Evolutionary conservation across 2,329 filamentous ascomycete species (phyloP), one percentile per base, ranked within the genome.

Genomic region (Paraphaeosphaeria minitans): DNA sequence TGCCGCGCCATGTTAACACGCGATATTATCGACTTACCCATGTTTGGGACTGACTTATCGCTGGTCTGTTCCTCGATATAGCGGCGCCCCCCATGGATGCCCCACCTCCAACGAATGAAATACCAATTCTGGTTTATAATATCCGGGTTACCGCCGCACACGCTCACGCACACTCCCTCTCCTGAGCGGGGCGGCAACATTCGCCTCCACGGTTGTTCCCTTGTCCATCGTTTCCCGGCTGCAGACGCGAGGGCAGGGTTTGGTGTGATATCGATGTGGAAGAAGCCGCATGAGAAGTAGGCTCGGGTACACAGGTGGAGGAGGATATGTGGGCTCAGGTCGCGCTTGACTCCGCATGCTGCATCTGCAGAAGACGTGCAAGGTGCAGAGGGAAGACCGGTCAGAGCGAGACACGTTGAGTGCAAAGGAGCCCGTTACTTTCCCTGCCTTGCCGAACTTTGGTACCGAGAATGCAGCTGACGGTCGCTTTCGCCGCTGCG

Each of bases 71-170:
- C 52, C 48, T 58, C 54, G 53, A 61, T 67, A 68, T 65, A 59
- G 56, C 53, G 22, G 51, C 56, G 21, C 14, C 39, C 55, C 53
- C 42, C 50, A 50, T 53, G 48, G 49, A 33, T 52, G 50, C 14
- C 21, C 22, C 35, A 31, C 55, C 21, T 8, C 16, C 37, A 39
- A 16, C 56, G 52, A 41, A 60, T 42, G 29, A 24, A 49, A 47
- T 31, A 22, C 22, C 53, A 62, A 65, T 61, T 62, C 68, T 59
- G 63, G 63, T 65, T 64, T 66, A 65, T 66, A 70, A 67, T 65
- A 69, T 60, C 66, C 66, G 61, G 63, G 62, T 59, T 65, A 57
- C 60, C 64, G 52, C 62, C 61, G 60, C 59, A 56, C 56, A 60
- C 46, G 60, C 53, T 4, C 33, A 16, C 35, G 16, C 37, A 4